Base-by-base conservation (phyloP, 768 basidiomycete genomes). In the Neoboletus brunneissimus region DNA sequence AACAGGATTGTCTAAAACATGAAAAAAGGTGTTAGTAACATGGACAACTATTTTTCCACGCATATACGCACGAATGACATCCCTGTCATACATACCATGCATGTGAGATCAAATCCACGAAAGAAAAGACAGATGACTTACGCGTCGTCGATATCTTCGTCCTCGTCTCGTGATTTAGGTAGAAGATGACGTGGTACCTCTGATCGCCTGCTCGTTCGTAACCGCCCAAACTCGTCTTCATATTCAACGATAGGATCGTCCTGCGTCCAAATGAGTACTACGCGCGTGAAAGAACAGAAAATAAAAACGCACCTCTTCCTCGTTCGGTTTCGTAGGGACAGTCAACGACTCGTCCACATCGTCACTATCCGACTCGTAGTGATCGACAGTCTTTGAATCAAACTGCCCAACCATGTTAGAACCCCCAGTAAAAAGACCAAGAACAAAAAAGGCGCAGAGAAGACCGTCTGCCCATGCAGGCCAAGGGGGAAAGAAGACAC, bases 171-270 rank as follows among this genome's bases (percentile, higher is more conserved):
- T n/a, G 73, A 57, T 34, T 76, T 66, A 10, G 76, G 76, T 6
- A 82, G 66, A 10, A 90, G 73, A 56, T 88, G 74, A 35, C 89
- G 79, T 40, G 92, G 91, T 1, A 94, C 81, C 64, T 94, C 89
- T 13, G 91, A 93, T 11, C 81, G 80, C 49, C 77, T 79, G 18
- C 81, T 83, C 1, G 81, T 88, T 56, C 90, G 77, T 38, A 83
- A 62, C n/a, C 92, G 84, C 35, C 91, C 91, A 66, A 91, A 91
- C 65, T 94, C 92, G 60, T 94, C 92, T 66, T 88, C 84, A 56
- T 92, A 93, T 68, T 94, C 92, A 6, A 93, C 78, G 31, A 92
- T 73, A 12, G 90, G 89, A 62, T 94, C 91, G 54, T 85, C 79
- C 85, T 90, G 50, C 2, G 15, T 10, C 53, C 27, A 27, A 45